Evolutionary conservation across 352 stramenopile species (phyloP).

Genomic region (Pythium dissotocum): DNA sequence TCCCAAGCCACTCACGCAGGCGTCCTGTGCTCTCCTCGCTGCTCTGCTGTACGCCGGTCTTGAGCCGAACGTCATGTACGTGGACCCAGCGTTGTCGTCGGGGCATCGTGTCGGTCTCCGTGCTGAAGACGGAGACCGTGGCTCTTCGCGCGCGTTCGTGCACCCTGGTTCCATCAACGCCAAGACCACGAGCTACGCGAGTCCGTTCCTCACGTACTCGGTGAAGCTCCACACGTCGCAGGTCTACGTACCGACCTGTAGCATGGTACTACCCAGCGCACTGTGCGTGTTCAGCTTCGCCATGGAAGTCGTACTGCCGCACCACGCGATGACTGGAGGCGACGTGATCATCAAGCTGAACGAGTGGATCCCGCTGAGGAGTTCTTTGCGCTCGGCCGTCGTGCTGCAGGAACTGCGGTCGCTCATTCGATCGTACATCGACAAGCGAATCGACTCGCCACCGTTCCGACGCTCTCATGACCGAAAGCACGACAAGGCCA

Average conservation of each 20-base stretch:
- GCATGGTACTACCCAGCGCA: slow-evolving; percentile 56
- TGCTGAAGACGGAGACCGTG: slow-evolving; percentile 36
- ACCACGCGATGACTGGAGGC: slow-evolving; percentile 30
- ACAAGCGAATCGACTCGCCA: slow-evolving; percentile 38
- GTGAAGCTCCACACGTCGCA: slow-evolving; percentile 86
- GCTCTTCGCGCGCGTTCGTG: slow-evolving; percentile 51
- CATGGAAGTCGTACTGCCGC: slow-evolving; percentile 55
- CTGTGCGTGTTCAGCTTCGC: slow-evolving; percentile 73
- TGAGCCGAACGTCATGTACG: slow-evolving; percentile 92
- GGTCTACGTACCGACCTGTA: slow-evolving; percentile 74
- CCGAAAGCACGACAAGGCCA: neutral
- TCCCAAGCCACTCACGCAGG: slow-evolving; percentile 37
- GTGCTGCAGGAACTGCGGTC: slow-evolving; percentile 53
- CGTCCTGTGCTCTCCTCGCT: slow-evolving; percentile 60
- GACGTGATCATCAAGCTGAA: slow-evolving; percentile 63
- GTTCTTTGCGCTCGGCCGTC: slow-evolving; percentile 52
- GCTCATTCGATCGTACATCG: slow-evolving; percentile 33
- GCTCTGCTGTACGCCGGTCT: slow-evolving; percentile 81
- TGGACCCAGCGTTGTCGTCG: slow-evolving; percentile 43
- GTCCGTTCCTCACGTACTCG: slow-evolving; percentile 72
- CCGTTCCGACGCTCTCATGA: slow-evolving; percentile 6
- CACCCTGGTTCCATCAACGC: slow-evolving; percentile 80
- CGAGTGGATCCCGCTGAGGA: slow-evolving; percentile 68
- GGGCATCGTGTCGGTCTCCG: slow-evolving; percentile 18
- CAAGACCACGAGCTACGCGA: slow-evolving; percentile 52